Percentiles rank a stretch among this genome's conserved stretches.
Conservation (phyloP, 2,329 filamentous ascomycete genomes). For the Pestalotiopsis sp. region DNA sequence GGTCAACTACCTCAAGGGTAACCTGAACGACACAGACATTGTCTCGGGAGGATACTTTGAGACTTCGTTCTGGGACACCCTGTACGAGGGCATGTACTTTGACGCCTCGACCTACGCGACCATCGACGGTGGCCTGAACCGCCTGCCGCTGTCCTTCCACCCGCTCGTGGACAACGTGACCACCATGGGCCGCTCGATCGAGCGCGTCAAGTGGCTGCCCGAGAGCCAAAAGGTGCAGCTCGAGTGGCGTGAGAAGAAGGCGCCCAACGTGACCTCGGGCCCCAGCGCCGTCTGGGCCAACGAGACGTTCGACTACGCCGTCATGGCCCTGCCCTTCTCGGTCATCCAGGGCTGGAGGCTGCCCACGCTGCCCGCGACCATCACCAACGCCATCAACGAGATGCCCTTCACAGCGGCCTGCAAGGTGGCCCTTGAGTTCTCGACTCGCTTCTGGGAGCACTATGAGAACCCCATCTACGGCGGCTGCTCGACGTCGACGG, state of each 20-base stretch:
- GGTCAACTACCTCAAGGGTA: slow-evolving; percentile 57
- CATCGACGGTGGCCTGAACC: slow-evolving; percentile 58
- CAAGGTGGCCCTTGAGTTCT: slow-evolving; percentile 69
- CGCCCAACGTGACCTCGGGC: slow-evolving; percentile 20
- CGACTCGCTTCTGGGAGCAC: slow-evolving; percentile 63
- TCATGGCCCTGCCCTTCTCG: slow-evolving; percentile 67
- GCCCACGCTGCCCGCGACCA: slow-evolving; percentile 41
- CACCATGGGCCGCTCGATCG: slow-evolving; percentile 58
- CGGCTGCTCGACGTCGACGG: slow-evolving; percentile 57
- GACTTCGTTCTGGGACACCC: slow-evolving; percentile 47
- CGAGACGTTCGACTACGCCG: slow-evolving; percentile 65
- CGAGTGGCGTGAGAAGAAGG: slow-evolving; percentile 53
- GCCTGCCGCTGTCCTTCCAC: slow-evolving; percentile 63
- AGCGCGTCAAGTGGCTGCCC: slow-evolving; percentile 56
- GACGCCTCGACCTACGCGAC: slow-evolving; percentile 62
- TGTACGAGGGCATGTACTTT: slow-evolving; percentile 64
- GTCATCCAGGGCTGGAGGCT: slow-evolving; percentile 65
- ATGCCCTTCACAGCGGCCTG: slow-evolving; percentile 49
- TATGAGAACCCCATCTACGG: slow-evolving; percentile 60
- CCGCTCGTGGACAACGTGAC: slow-evolving; percentile 62
- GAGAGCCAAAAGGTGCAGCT: slow-evolving; percentile 57
- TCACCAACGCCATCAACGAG: slow-evolving; percentile 49
- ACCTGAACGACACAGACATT: slow-evolving; percentile 57
- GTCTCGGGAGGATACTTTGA: slow-evolving; percentile 41
- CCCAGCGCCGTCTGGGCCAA: slow-evolving; percentile 38